Base-by-base conservation (phyloP, 1,284 basidiomycete genomes). In the Porogramme epimiltina region DNA sequence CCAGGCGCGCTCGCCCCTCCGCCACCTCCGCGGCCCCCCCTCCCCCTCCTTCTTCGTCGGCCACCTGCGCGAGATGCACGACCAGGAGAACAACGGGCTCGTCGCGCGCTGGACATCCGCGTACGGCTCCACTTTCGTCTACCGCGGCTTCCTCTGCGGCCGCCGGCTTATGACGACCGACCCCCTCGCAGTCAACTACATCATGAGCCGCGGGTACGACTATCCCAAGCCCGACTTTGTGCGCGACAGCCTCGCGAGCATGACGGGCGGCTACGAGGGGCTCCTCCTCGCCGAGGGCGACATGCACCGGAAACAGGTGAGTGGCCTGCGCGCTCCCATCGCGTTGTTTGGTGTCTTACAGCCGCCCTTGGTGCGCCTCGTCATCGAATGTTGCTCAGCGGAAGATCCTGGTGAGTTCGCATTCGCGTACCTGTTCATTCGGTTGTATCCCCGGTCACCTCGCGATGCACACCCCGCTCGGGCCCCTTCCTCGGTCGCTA, bases 161-260 rank as follows among this genome's bases (percentile, higher is more conserved):
- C 69, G 70, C 51, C 70, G 84, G 18, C 72, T 89, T 47, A 73
- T 84, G 68, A 82, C 82, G 16, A 79, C 75, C 36, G 87, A 89
- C 66, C 78, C 79, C 0, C 68, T 73, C 22, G 84, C 87, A 0
- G 67, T 89, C 23, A 72, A 78, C 3, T 77, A 87, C 56, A 80
- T 90, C 46, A 76, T 89, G 45, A 71, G 73, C 13, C 75, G 79
- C 51, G 75, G 80, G 4, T 83, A 88, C 60, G 73, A 78, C 34
- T 89, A 83, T 63, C 84, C 83, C 19, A 89, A 89, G 62, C 84
- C 87, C 1, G 76, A 80, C 41, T 81, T 84, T 52, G 75, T 87
- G 10, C 71, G 81, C 22, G 77, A 81, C 34, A 73, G 73, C 45
- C 70, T 91, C 25, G 79, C 79, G 0, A 72, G 70, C 33, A 83